Conservation (phyloP, 2,329 filamentous ascomycete genomes). For the Phaeosphaeria sp. region DNA sequence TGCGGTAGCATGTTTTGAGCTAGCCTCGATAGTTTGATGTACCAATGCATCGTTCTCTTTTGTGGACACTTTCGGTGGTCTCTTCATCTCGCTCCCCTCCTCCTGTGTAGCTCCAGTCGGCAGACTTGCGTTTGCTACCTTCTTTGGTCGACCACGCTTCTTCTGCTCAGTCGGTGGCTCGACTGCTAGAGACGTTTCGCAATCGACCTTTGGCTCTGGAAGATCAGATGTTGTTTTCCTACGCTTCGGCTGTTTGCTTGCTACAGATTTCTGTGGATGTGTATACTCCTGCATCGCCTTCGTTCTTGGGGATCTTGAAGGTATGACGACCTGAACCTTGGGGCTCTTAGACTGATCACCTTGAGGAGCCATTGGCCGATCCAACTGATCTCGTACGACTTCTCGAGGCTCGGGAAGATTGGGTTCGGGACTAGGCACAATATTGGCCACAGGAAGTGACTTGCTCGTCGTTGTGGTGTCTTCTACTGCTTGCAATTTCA, state of each 20-base stretch:
- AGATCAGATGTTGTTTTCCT: conserved; percentile 27
- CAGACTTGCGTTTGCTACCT: conserved; percentile 13
- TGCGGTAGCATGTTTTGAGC: background rate
- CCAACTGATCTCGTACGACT: background rate
- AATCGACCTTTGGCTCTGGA: conserved; percentile 9
- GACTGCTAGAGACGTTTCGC: background rate
- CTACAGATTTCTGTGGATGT: background rate
- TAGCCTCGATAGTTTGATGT: background rate
- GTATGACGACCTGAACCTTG: conserved; percentile 34
- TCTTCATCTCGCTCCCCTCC: background rate
- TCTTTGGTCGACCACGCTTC: conserved; percentile 42
- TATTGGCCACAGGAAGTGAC: background rate
- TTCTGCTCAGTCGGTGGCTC: conserved; percentile 29
- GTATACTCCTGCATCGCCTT: conserved; percentile 2
- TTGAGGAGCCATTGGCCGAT: background rate
- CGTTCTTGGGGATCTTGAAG: conserved; percentile 14
- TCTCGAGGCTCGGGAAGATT: background rate
- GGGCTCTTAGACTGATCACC: conserved; percentile 15
- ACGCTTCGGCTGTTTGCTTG: conserved; percentile 27
- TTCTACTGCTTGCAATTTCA: background rate
- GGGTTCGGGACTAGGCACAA: background rate
- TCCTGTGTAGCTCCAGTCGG: conserved; percentile 8
- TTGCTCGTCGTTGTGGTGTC: background rate
- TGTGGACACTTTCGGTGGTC: background rate
- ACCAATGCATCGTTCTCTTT: background rate